Percentiles rank a stretch among this genome's conserved stretches.
Evolutionary conservation across 768 basidiomycete genomes (phyloP).

Genomic region (Mycena crocata): DNA sequence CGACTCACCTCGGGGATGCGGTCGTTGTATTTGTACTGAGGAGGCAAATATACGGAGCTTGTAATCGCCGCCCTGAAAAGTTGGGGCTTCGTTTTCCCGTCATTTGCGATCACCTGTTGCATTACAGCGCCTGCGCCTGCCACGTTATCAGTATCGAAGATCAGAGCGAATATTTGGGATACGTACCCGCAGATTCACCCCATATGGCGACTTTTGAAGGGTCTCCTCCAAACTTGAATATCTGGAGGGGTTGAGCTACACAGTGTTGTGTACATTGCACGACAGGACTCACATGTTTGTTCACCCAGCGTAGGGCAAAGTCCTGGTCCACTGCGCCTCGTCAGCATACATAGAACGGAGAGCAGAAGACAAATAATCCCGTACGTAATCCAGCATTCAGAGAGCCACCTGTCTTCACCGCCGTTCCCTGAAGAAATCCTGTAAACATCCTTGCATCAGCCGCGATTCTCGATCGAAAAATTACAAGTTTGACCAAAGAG

Average conservation of each 20-base stretch:
- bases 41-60: conserved; percentile 45
- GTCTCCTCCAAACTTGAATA: conserved; percentile 35
- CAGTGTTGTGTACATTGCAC: too few species aligned
- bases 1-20: conserved; percentile 28
- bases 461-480: neutral
- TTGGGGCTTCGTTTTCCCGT: conserved; percentile 46
- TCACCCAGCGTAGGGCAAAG: conserved; percentile 46
- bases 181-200: conserved; percentile 36
- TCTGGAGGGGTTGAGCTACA: conserved; percentile 9
- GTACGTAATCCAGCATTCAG: conserved; percentile 47
- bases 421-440: conserved; percentile 45
- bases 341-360: neutral
- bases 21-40: conserved; percentile 48
- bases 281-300: conserved; percentile 42
- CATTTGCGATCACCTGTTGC: conserved; percentile 47
- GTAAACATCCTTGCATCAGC: neutral
- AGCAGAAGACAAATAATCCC: neutral
- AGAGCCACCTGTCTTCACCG: conserved; percentile 39
- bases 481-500: conserved; percentile 40
- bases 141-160: too few species aligned
- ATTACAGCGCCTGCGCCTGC: conserved; percentile 49
- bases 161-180: neutral
- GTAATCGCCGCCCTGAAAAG: conserved; percentile 48
- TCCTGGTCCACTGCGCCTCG: conserved; percentile 41
- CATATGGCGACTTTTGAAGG: conserved; percentile 37